Conservation (phyloP, 768 basidiomycete genomes). For the Lactarius akahatsu region DNA sequence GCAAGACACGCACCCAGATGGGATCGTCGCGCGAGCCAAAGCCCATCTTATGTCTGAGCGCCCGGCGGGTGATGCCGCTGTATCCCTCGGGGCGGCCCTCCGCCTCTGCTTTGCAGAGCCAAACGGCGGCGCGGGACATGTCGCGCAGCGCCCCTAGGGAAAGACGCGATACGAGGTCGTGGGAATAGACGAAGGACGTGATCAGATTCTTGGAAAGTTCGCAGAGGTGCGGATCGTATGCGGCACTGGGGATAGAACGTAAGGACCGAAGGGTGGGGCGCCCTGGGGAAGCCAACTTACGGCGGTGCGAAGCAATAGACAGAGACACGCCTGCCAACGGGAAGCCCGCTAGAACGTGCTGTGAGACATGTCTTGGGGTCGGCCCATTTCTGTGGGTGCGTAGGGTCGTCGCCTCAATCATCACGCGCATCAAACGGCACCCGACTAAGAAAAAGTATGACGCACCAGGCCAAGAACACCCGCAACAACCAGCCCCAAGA, state of each 20-base stretch:
- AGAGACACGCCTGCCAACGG: conserved; percentile 60
- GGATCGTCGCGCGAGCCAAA: conserved; percentile 55
- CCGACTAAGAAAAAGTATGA: conserved; percentile 17
- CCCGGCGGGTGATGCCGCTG: conserved; percentile 43
- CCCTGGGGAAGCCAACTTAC: conserved; percentile 41
- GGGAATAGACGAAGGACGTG: conserved; percentile 77
- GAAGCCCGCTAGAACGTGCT: conserved; percentile 64
- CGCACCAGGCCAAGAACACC: conserved; percentile 69
- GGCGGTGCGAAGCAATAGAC: conserved; percentile 83
- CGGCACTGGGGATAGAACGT: conserved; percentile 44
- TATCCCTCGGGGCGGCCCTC: conserved; percentile 42
- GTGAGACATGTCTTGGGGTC: conserved; percentile 76
- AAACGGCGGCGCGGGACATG: conserved; percentile 68
- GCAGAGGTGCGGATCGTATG: conserved; percentile 60
- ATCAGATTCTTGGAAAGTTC: conserved; percentile 62
- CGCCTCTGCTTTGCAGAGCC: conserved; percentile 73
- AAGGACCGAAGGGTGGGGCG: not conserved
- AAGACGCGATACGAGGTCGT: conserved; percentile 76
- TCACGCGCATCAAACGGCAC: conserved; percentile 15
- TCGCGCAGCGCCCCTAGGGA: conserved; percentile 78
- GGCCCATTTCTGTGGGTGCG: conserved; percentile 68
- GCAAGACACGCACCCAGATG: conserved; percentile 15
- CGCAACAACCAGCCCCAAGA: conserved; percentile 80
- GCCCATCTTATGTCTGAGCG: conserved; percentile 63
- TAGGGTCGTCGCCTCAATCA: not conserved